Evolutionary conservation across 208 protist species (phyloP), one percentile per base, ranked within the genome.

Genomic region (Vickermania spadyakhi): DNA sequence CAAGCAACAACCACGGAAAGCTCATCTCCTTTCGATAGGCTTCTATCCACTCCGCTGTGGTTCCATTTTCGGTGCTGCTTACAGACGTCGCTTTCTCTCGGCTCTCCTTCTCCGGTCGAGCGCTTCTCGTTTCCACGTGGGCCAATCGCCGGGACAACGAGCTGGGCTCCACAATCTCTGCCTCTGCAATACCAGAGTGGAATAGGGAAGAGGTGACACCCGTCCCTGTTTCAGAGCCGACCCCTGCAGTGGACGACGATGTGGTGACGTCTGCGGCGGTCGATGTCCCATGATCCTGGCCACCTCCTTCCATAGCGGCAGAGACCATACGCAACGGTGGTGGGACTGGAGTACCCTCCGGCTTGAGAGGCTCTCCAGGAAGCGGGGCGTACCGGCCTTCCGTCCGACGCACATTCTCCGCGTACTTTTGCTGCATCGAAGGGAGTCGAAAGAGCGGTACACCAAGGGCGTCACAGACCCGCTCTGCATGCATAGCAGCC

Each of bases 401-500:
- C 18, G 36, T 45, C 25, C 73, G 45, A 59, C 68, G 66, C 26
- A 52, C 74, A 31, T 56, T 64, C 65, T 86, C 82, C 13, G 81
- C 81, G 70, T 93, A 66, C 53, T 85, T 84, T 52, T 71, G 68
- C 73, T 93, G 86, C 60, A 76, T 81, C 3, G 75, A 78, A 56
- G 68, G 64, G 31, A 89, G 60, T 0, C 72, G 66, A 54, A 89
- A 93, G 7, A 93, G 70, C 22, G 75, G 80, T 11, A 90, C 74
- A 2, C 78, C 81, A 0, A 89, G 67, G 3, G 78, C 74, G 45
- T 91, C 84, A 62, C 79, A 87, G 18, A 91, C 70, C 1, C 75
- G 66, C 62, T 94, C 81, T 2, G 84, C 87, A 64, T 94, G 87
- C 87, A 94, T 94, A 28, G 87, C 84, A 13, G 81, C 81, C 0